Percentiles rank a stretch among this genome's conserved stretches.
phyloP scores from a whole-genome alignment of 192 early-diverging fungal species.

The Backusella psychrophila region DNA sequence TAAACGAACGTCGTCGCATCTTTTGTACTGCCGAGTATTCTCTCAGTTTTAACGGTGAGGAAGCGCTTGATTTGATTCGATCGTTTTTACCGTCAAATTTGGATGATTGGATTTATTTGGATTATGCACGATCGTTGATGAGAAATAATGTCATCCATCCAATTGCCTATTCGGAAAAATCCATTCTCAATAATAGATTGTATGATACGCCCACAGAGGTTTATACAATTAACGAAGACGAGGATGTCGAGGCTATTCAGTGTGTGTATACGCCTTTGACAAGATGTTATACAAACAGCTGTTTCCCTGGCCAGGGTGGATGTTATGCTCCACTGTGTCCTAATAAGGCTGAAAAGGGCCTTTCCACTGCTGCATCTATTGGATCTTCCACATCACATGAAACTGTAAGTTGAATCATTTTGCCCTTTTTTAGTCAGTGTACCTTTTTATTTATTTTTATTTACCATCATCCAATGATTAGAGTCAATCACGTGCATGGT shows the following conservation, averaged over 20 bases:
- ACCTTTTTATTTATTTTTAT: neutral
- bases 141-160: constrained; percentile 23
- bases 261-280: constrained; percentile 90
- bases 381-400: constrained; percentile 10
- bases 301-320: constrained; percentile 20
- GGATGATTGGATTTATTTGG: constrained; percentile 7
- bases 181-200: constrained; percentile 25
- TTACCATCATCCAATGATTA: neutral
- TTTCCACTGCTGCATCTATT: neutral
- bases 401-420: neutral
- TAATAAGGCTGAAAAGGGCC: constrained; percentile 1
- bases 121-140: constrained; percentile 27
- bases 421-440: neutral
- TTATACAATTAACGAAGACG: constrained; percentile 17
- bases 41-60: constrained; percentile 31
- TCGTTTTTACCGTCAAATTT: constrained; percentile 21
- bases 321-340: constrained; percentile 38
- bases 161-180: constrained; percentile 35
- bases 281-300: constrained; percentile 68
- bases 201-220: constrained; percentile 32
- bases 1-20: constrained; percentile 22
- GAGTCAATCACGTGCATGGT: constrained; percentile 58
- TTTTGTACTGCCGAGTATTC: constrained; percentile 27
- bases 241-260: constrained; percentile 38
- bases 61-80: constrained; percentile 27